These are phyloP conservation scores for Glaciozyma antarctica DNA, from an alignment of 768 basidiomycete species.

Conservation along the genomic window DNA sequence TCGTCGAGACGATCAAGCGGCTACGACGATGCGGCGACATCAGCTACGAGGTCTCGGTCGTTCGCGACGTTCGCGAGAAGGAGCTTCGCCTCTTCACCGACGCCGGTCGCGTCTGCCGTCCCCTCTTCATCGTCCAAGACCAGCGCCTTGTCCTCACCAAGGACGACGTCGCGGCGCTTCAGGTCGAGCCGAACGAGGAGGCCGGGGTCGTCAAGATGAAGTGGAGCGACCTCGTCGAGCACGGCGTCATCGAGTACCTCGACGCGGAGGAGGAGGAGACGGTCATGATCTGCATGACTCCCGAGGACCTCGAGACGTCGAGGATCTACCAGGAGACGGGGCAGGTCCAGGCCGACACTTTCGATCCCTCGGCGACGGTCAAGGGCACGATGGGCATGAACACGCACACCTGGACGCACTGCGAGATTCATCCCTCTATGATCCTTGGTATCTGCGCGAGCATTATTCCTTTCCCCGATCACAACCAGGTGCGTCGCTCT, in stretches of 20 bases:
- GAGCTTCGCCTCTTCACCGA: conserved; percentile 93
- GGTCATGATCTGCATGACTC: conserved; percentile 98
- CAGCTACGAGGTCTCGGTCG: conserved; percentile 89
- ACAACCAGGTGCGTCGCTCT: conserved; percentile 69
- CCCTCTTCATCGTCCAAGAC: conserved; percentile 84
- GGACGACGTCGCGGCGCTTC: conserved; percentile 68
- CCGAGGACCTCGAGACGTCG: conserved; percentile 85
- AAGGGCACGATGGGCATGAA: conserved; percentile 60
- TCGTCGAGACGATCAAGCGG: conserved; percentile 87
- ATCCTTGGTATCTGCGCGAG: conserved; percentile 96
- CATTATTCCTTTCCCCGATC: conserved; percentile 99
- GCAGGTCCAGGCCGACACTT: conserved; percentile 48
- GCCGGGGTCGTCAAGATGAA: conserved; percentile 46
- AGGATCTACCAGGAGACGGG: conserved; percentile 50
- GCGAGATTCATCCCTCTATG: conserved; percentile 99
- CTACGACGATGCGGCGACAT: conserved; percentile 90
- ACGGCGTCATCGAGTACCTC: conserved; percentile 82
- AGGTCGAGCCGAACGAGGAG: conserved; percentile 49
- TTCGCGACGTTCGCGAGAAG: conserved; percentile 91
- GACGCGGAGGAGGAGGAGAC: conserved; percentile 99
- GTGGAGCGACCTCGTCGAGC: conserved; percentile 76
- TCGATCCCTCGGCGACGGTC: conserved; percentile 76
- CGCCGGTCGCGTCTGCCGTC: conserved; percentile 91
- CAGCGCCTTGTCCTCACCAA: conserved; percentile 64
- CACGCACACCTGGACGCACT: conserved; percentile 93